These are phyloP conservation scores for Saccharum officinarum DNA, from an alignment of 176 grass and related monocot genomes.

Conservation along the genomic window DNA sequence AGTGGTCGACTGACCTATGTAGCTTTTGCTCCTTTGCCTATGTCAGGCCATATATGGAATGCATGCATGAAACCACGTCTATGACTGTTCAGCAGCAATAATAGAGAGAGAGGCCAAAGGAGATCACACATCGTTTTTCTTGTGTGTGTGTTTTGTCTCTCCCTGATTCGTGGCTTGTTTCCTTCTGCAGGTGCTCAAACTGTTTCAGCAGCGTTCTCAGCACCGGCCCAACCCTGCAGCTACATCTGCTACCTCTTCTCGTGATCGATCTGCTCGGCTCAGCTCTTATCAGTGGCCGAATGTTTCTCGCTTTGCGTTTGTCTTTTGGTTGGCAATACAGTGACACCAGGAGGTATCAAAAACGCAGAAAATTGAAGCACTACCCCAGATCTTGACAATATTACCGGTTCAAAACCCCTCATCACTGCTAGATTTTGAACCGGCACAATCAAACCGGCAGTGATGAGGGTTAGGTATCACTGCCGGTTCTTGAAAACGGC, in stretches of 20 bases:
- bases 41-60: constrained; percentile 52
- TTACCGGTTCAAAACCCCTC: too few species aligned
- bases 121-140: neutral
- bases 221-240: neutral
- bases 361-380: neutral
- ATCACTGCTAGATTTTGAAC: too few species aligned
- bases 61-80: constrained; percentile 19
- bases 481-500: too few species aligned
- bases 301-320: constrained; percentile 8
- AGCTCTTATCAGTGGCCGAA: neutral
- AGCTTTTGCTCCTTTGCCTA: constrained; percentile 35
- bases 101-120: constrained; percentile 42
- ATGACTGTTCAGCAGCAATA: constrained; percentile 47
- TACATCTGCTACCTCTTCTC: neutral
- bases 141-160: neutral
- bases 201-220: constrained; percentile 21
- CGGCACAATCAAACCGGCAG: too few species aligned
- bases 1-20: too few species aligned
- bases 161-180: neutral
- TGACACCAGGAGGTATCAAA: neutral
- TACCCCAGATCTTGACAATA: too few species aligned
- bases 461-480: too few species aligned
- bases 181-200: neutral
- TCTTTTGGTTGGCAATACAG: neutral
- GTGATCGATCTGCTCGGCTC: neutral